A percentile compares a stretch with the other conserved stretches of the same genome.
These are phyloP conservation scores for Tritrichomonas foetus DNA, from an alignment of 208 protist species.

Conservation along the genomic window DNA sequence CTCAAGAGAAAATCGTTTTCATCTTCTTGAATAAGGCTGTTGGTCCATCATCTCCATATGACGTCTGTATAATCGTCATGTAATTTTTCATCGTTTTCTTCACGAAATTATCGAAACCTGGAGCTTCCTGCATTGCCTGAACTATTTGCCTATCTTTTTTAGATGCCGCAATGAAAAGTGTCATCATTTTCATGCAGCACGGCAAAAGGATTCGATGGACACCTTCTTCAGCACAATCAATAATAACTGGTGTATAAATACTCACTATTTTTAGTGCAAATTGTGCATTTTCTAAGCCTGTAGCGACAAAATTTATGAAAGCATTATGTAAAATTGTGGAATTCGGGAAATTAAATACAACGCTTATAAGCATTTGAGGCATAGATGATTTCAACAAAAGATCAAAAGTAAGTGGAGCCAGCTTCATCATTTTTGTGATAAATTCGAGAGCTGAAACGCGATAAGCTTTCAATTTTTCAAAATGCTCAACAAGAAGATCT, in stretches of 20 bases:
- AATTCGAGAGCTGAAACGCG: background rate
- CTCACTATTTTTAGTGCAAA: background rate
- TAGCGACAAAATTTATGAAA: background rate
- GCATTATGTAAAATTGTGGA: background rate
- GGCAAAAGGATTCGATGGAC: background rate
- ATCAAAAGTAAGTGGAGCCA: background rate
- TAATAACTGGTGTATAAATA: slow-evolving; percentile 7
- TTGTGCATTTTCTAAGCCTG: background rate
- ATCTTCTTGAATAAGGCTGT: too few species aligned
- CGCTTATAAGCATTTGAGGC: background rate
- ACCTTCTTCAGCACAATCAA: background rate
- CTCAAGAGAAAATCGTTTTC: too few species aligned
- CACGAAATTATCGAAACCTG: background rate
- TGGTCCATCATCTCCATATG: background rate
- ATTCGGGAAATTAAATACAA: background rate
- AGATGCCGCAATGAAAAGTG: background rate
- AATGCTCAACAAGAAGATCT: background rate
- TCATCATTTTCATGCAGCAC: background rate
- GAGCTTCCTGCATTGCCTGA: background rate
- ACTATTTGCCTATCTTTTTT: background rate
- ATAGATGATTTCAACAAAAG: background rate
- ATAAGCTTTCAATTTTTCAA: background rate
- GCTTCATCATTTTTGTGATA: background rate
- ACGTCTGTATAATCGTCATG: background rate
- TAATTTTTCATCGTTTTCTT: background rate